Evolutionary conservation across 2,329 filamentous ascomycete genomes (phyloP), one percentile per base, ranked within the genome.

Genomic region (Phialophora verrucosa): DNA sequence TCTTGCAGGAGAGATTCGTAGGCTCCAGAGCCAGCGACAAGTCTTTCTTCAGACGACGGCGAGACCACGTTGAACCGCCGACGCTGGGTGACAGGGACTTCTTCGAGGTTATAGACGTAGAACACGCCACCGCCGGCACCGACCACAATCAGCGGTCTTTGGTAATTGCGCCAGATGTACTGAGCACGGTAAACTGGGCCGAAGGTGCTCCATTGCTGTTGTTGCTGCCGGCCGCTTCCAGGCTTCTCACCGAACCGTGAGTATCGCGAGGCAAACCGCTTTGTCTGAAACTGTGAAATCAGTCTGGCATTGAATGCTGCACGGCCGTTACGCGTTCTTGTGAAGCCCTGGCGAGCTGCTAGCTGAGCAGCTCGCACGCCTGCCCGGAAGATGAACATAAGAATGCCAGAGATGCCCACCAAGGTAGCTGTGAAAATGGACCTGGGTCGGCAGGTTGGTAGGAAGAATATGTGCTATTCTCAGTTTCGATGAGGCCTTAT

Each of bases 21-120:
- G 44, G 78, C 78, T 56, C 79, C 69, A 49, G 78, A 67, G 1
- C 81, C 82, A 63, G 76, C 73, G 17, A 73, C 71, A 42, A 83
- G 73, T 35, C 72, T 63, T 35, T 76, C 76, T 73, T 88, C 86
- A 4, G 75, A 72, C 0, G 76, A 70, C 1, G 79, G 74, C 1
- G 80, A 79, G 14, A 88, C 75, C 63, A 85, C 80, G 70, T 88
- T 88, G 79, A 89, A 89, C 23, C 87, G 82, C 47, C 82, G 78
- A 1, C 87, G 82, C 4, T 83, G 83, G 1, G 85, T 86, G 60
- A 86, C 76, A 75, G 82, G 70, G 3, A 72, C 85, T 38, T 80
- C 77, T 66, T 88, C 86, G 3, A 85, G 78, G 67, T 88, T 87
- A 72, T 80, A 83, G 20, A 85, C 71, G 72, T 87, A 87, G 64